These are phyloP conservation scores for Erysimum cheiranthoides DNA, from an alignment of 345 rosid genomes.

Conservation along the genomic window DNA sequence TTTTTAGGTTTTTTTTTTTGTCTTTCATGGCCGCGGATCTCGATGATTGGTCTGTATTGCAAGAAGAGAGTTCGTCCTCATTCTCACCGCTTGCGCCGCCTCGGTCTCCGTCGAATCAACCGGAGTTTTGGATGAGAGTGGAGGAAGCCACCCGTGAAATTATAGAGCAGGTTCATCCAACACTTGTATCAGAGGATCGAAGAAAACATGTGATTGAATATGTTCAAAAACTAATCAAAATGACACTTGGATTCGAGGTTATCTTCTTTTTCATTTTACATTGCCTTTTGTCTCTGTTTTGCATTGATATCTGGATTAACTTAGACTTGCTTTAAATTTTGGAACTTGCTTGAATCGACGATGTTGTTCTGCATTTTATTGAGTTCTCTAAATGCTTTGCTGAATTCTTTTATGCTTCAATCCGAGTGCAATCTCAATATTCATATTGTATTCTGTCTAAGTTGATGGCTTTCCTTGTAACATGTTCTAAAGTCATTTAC, in stretches of 20 bases:
- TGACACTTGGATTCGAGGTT: constrained; percentile 63
- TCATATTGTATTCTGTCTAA: not conserved
- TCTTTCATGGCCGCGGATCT: constrained; percentile 73
- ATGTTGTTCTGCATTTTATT: not conserved
- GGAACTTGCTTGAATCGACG: not conserved
- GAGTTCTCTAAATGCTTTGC: not conserved
- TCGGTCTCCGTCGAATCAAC: constrained; percentile 45
- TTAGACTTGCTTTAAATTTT: constrained; percentile 3
- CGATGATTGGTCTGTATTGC: constrained; percentile 58
- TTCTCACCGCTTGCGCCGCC: constrained; percentile 45
- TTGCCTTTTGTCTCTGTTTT: constrained; percentile 7
- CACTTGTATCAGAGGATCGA: constrained; percentile 67
- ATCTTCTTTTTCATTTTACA: no score
- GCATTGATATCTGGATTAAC: not conserved
- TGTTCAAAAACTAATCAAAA: constrained; percentile 61
- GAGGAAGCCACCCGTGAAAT: constrained; percentile 73
- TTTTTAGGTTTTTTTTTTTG: constrained; percentile 17
- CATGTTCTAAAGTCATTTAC: not conserved
- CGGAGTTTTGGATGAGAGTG: constrained; percentile 59
- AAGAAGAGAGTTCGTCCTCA: constrained; percentile 57
- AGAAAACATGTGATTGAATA: constrained; percentile 70
- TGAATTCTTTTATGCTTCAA: not conserved
- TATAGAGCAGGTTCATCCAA: constrained; percentile 73
- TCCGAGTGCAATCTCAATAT: not conserved
- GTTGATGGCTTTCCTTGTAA: constrained; percentile 14